Evolutionary conservation across 1,284 basidiomycete species (phyloP), one percentile per base, ranked within the genome.

Genomic region (Pseudomicrostroma phylloplanum): DNA sequence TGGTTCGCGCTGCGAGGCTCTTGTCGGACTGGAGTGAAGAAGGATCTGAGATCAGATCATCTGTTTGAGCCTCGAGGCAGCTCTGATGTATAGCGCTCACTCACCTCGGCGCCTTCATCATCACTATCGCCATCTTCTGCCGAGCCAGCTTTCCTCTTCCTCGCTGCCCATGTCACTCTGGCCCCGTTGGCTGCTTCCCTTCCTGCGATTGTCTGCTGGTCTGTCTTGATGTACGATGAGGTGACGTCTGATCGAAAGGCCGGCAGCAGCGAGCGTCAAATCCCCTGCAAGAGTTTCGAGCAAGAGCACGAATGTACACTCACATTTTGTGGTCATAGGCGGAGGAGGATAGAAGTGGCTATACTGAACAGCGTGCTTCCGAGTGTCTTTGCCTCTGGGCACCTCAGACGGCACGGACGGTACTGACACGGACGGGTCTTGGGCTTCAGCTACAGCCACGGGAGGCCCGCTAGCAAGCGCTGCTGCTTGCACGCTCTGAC

Each of bases 161-260:
- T 36, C 58, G 17, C 55, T 61, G 21, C 49, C 56, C 6, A 54
- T 48, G 15, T 69, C 64, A 7, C 49, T 41, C 58, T 66, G 23
- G 56, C 61, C 13, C 57, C 23, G 17, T 36, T 42, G 40, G 46
- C 40, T 6, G 36, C 12, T 25, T 43, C 19, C 19, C 30, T n/a
- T 19, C 56, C 56, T 7, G 26, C 30, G 40, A 11, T 19, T 42
- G 73, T 76, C 59, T 78, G 76, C 12, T 68, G 64, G 54, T 78
- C 76, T 36, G 73, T 73, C 65, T 76, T 75, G 58, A 77, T 69
- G 61, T 73, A 78, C 53, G 73, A 72, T 9, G 73, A 74, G 1
- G 75, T 65, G 25, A 74, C 70, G 62, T 78, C 69, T 70, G 61
- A 6, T 54, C 21, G 6, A 48, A 13, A 12, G 6, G 21, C 43